Evolutionary conservation across 2,329 filamentous ascomycete species (phyloP), one percentile per base, ranked within the genome.

Genomic region (Dactylellina parvicollis): DNA sequence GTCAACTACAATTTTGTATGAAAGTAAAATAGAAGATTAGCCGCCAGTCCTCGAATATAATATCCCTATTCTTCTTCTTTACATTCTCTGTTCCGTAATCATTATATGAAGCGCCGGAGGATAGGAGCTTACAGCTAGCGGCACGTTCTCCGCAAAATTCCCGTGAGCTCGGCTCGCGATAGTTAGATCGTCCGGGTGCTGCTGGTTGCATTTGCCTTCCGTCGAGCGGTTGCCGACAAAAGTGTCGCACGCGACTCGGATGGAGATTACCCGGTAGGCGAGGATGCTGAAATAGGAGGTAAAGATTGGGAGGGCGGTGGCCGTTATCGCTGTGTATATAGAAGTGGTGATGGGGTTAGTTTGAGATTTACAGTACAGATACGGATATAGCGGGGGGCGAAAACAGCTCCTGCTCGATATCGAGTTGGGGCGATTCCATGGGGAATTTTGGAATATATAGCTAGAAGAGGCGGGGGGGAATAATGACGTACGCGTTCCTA

Each of bases 141-240:
- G 69, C 46, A 73, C 69, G 34, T 73, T 60, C 28, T 73, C 69
- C 2, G 54, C 49, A 24, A 73, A 73, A 30, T 73, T 73, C 16
- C 16, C 69, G n/a, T 73, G 69, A 4, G 44, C 56, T 20, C 69
- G 38, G 5, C n/a, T 12, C 9, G 69, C 69, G 2, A 73, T 36
- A 1, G 60, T 66, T 30, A 73, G 38, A 12, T 46, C 34, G 22
- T 73, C 69, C 16, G 60, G 50, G 7, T 32, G 52, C 18, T 55
- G 32, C 59, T 72, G 59, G 4, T 52, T 8, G 9, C n/a, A 8
- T 47, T 65, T 55, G 14, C 40, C 69, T 49, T 60, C 47, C 20
- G 46, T 50, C 5, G 54, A 61, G 14, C 36, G 40, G 24, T 66
- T 30, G 22, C 69, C 69, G 26, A 73, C 54, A 46, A 73, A 73